Evolutionary conservation across 345 rosid genomes (phyloP), one percentile per base, ranked within the genome.

Genomic region (Pseudoturritis turrita): DNA sequence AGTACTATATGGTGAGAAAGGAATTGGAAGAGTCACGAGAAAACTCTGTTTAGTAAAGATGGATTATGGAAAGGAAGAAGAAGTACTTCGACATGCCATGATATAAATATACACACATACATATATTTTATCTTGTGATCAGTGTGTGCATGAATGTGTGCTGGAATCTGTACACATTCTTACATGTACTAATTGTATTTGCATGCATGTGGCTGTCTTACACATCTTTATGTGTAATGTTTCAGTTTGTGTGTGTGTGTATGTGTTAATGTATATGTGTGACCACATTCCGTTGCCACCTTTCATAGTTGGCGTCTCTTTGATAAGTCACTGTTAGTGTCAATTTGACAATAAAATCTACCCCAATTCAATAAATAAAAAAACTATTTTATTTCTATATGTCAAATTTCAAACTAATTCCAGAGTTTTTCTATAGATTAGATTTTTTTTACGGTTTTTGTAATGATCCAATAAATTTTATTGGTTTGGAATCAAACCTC

Each of bases 181-280:
- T 75, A 75, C 70, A 62, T 56, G 70, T 70, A 63, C 70, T 44
- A 33, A 33, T 33, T 54, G 74, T 62, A 61, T 45, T 55, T 55
- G 75, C 71, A 70, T 63, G 75, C 79, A 76, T 76, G 79, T 70
- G 75, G 66, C 44, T 52, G 10, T 55, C 71, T 76, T 76, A 69
- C 75, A 70, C 75, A 70, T 55, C 40, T 55, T 60, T 33, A 33
- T 33, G 31, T 55, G 70, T 65, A 55, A 31, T 55, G 33, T 50
- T 58, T 39, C 54, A 58, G 65, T 46, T 63, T 44, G 1, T 43
- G 77, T 64, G 64, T 64, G 15, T 39, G 37, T 49, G 60, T 13
- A 31, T 49, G n/a, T n/a, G n/a, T n/a, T n/a, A n/a, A 55, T 37
- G 41, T 60, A 51, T 63, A 25, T 56, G 58, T 62, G 71, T 70